Evolutionary conservation across 2,329 filamentous ascomycete species (phyloP).

Genomic region (Penicillium expansum): DNA sequence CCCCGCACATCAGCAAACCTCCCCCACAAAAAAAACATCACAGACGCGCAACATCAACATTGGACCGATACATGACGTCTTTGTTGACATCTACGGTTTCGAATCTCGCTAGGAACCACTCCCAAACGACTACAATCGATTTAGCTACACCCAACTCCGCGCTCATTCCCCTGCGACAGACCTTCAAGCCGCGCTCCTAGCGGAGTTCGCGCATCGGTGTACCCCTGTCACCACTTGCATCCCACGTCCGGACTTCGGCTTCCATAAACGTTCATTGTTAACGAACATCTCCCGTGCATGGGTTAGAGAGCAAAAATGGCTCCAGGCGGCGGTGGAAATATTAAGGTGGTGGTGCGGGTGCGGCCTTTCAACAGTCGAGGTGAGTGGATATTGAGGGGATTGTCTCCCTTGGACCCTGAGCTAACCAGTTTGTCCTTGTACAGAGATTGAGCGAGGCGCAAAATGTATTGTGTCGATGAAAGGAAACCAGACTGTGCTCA

Average conservation of each 20-base stretch:
- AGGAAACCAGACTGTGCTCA: conserved; percentile 82
- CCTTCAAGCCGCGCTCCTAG: conserved; percentile 30
- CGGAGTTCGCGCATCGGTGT: conserved; percentile 34
- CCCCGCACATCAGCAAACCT: conserved; percentile 4
- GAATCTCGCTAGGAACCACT: conserved; percentile 14
- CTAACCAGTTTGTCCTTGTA: conserved; percentile 6
- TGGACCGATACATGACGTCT: conserved; percentile 36
- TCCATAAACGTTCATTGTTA: conserved; percentile 14
- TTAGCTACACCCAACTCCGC: neutral
- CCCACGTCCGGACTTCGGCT: conserved; percentile 13
- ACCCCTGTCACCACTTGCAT: conserved; percentile 22
- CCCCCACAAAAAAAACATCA: conserved; percentile 17
- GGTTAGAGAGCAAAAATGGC: conserved; percentile 54
- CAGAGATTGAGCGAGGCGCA: conserved; percentile 85
- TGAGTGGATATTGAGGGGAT: conserved; percentile 41
- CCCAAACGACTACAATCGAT: conserved; percentile 7
- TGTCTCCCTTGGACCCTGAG: conserved; percentile 2
- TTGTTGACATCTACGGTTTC: conserved; percentile 32
- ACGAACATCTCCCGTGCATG: conserved; percentile 32
- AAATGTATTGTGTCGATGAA: conserved; percentile 99
- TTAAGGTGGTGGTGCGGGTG: conserved; percentile 98
- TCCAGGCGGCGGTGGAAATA: conserved; percentile 82
- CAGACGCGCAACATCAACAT: conserved; percentile 18
- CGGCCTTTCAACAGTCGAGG: conserved; percentile 95
- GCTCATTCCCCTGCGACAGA: conserved; percentile 14